A percentile compares a stretch with the other conserved stretches of the same genome.
Evolutionary conservation across 2,329 filamentous ascomycete genomes (phyloP).

Genomic region (Neophaeococcomyces mojaviensis): DNA sequence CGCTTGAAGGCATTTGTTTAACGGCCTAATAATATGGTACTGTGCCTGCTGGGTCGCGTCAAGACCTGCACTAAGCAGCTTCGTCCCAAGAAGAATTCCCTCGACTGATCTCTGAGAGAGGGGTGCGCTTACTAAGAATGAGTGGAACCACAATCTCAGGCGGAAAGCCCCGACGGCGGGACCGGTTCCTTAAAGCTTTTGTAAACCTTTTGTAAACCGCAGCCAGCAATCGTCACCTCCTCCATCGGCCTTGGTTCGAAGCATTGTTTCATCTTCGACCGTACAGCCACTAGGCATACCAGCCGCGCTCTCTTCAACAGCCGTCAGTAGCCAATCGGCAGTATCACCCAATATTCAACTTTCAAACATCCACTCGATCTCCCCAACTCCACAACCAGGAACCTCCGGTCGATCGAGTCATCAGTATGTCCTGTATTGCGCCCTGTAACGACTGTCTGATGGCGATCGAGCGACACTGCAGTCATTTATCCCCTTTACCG

Average conservation of each 20-base stretch:
- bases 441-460: not conserved
- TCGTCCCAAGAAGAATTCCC: too few relatives aligned
- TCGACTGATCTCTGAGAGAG: too few relatives aligned
- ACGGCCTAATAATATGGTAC: too few relatives aligned
- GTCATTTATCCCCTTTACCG: conserved; percentile 13
- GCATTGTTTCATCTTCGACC: not conserved
- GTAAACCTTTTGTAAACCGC: too few relatives aligned
- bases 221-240: too few relatives aligned
- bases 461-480: not conserved
- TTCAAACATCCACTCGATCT: not conserved
- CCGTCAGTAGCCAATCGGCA: not conserved
- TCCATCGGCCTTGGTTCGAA: not conserved
- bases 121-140: too few relatives aligned
- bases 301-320: not conserved
- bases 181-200: not conserved
- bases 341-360: not conserved
- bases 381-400: not conserved
- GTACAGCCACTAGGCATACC: not conserved
- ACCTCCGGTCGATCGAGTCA: not conserved
- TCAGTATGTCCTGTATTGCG: not conserved
- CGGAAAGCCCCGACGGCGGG: not conserved
- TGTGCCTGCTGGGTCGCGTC: too few relatives aligned
- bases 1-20: too few relatives aligned
- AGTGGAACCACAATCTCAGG: not conserved
- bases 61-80: too few relatives aligned